These are phyloP conservation scores for Cladosporium sp. DNA, from an alignment of 2,329 filamentous ascomycete species.

Conservation along the genomic window DNA sequence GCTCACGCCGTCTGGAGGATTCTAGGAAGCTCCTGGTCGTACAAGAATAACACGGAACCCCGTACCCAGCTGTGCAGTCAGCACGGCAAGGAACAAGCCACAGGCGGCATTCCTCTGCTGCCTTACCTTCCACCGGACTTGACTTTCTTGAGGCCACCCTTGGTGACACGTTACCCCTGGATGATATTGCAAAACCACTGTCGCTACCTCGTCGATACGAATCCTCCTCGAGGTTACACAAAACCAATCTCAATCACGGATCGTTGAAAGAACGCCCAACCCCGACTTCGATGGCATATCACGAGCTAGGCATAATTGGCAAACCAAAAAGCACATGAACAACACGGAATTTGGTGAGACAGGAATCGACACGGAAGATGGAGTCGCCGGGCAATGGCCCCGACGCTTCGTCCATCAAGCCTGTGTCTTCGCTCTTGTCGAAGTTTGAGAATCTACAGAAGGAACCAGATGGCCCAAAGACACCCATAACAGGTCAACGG, in stretches of 20 bases:
- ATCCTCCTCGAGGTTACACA: background rate
- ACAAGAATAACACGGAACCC: background rate
- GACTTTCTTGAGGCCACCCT: background rate
- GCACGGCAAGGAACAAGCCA: background rate
- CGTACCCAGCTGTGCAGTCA: background rate
- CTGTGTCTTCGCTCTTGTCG: conserved; percentile 77
- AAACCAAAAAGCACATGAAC: conserved; percentile 10
- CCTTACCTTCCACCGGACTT: background rate
- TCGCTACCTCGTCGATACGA: background rate
- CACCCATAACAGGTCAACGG: conserved; percentile 24
- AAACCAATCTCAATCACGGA: background rate
- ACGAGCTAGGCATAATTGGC: conserved; percentile 19
- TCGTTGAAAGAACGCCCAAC: background rate
- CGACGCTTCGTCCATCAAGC: conserved; percentile 77
- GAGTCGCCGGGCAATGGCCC: conserved; percentile 53
- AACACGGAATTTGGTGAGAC: background rate
- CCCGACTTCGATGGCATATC: conserved; percentile 13
- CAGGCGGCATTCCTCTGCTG: conserved; percentile 6
- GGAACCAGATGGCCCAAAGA: conserved; percentile 26
- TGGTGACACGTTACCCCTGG: background rate
- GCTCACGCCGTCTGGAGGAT: background rate
- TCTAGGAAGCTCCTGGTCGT: background rate
- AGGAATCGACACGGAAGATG: background rate
- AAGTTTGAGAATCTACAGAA: conserved; percentile 74
- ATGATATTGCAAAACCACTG: background rate